Base-by-base conservation (phyloP, 2,329 filamentous ascomycete genomes). In the Colletotrichum sojae region DNA sequence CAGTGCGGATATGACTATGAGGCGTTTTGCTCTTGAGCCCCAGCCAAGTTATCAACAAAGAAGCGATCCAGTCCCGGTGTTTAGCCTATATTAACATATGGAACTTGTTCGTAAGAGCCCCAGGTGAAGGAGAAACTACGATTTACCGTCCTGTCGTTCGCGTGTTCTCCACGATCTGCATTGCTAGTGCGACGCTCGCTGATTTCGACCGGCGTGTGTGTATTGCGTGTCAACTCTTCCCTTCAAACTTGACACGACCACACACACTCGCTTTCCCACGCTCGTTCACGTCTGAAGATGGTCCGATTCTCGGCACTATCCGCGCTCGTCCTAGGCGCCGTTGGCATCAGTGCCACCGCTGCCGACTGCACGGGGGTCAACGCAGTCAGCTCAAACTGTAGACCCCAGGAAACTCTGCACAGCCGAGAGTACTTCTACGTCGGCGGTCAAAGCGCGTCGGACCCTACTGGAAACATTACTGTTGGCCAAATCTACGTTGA, bases 401-500 rank as follows among this genome's bases (percentile, higher is more conserved):
- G 56, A n/a, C 16, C 60, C n/a, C 27, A 31, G 43, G 69, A 71
- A 48, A 69, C 61, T 39, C 20, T 63, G 20, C 66, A 71, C 45
- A 54, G 52, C 31, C 74, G 76, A 40, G 73, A 77, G 53, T 71
- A 76, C 51, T 73, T 77, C 67, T 77, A 78, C 62, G 75, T 77
- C 46, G 77, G 77, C 40, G 77, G 77, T 16, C 70, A 73, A 31
- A 74, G 74, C 62, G 71, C 72, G 15, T 59, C 72, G 36, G 63
- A 73, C 22, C 64, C 73, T 62, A 68, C 67, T 39, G 70, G 75
- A 46, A 72, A 72, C 71, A 69, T 73, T 61, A 70, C 73, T 57
- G 69, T 73, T 15, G 71, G 73, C 52, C 76, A 78, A 64, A 73
- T 78, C 20, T 78, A 76, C 60, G 76, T 78, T 52, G 77, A 78